Evolutionary conservation across 768 basidiomycete species (phyloP).

Genomic region (Termitomyces heimii): DNA sequence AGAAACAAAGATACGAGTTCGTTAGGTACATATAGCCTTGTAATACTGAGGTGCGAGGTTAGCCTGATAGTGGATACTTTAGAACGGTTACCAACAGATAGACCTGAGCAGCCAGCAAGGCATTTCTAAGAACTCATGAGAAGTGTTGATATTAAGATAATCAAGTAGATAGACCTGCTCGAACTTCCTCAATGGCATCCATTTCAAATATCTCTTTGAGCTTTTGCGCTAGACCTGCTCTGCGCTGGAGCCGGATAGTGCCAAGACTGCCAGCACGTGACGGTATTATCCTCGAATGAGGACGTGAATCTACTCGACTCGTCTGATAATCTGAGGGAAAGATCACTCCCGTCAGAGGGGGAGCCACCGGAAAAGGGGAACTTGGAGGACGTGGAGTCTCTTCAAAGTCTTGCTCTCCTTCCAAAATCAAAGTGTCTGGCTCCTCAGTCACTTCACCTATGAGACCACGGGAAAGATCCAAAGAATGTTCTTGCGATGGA

Average conservation of each 20-base stretch:
- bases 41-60: constrained; percentile 48
- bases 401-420: constrained; percentile 59
- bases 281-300: constrained; percentile 15
- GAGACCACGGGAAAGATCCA: constrained; percentile 13
- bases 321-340: neutral
- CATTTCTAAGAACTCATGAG: constrained; percentile 54
- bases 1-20: constrained; percentile 91
- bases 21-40: constrained; percentile 99
- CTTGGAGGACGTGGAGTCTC: constrained; percentile 38
- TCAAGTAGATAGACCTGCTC: constrained; percentile 52
- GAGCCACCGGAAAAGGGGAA: constrained; percentile 9
- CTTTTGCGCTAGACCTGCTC: constrained; percentile 79
- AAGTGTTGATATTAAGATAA: neutral
- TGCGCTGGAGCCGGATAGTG: constrained; percentile 63
- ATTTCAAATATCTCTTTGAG: constrained; percentile 85
- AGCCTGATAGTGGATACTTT: neutral
- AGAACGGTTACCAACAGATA: constrained; percentile 57
- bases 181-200: constrained; percentile 75
- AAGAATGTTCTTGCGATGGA: constrained; percentile 10
- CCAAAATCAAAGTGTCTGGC: constrained; percentile 30
- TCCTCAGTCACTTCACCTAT: constrained; percentile 32
- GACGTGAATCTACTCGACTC: neutral
- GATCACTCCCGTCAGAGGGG: constrained; percentile 16
- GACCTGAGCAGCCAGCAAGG: constrained; percentile 91
- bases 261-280: constrained; percentile 61